Evolutionary conservation across 2,329 filamentous ascomycete species (phyloP).

Genomic region (Dactylonectria macrodidyma): DNA sequence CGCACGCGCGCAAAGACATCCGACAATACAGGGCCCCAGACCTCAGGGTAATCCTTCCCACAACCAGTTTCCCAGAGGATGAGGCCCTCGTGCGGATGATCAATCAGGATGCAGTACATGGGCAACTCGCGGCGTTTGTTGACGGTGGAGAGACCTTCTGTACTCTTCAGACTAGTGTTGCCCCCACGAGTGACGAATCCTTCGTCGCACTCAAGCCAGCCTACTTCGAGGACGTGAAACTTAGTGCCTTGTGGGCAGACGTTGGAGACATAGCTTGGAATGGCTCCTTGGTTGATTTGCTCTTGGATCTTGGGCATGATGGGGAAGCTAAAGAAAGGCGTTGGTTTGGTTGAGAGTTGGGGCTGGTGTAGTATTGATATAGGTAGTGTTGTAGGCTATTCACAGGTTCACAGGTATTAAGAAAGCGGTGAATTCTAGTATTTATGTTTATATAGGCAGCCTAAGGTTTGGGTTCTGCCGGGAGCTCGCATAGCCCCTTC

Average conservation of each 20-base stretch:
- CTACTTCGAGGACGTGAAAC: conserved; percentile 26
- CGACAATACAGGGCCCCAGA: conserved; percentile 34
- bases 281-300: conserved; percentile 5
- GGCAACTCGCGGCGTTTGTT: conserved; percentile 27
- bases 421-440: too few species aligned
- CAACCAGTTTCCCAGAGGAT: conserved; percentile 38
- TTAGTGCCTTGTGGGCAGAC: conserved; percentile 21
- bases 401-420: too few species aligned
- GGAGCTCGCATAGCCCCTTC: too few species aligned
- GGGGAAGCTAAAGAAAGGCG: too few species aligned
- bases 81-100: conserved; percentile 38
- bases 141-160: conserved; percentile 12
- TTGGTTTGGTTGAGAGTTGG: too few species aligned
- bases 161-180: conserved; percentile 19
- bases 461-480: too few species aligned
- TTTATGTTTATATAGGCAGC: too few species aligned
- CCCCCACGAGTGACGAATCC: conserved; percentile 3
- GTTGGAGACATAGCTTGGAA: conserved; percentile 12
- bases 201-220: conserved; percentile 28
- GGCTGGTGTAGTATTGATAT: too few species aligned
- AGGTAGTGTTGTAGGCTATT: too few species aligned
- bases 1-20: conserved; percentile 37
- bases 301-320: too few species aligned
- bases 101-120: conserved; percentile 32
- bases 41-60: conserved; percentile 36